phyloP scores from a whole-genome alignment of 1,139 yeast genomes.

The Blastobotrys indianensis region DNA sequence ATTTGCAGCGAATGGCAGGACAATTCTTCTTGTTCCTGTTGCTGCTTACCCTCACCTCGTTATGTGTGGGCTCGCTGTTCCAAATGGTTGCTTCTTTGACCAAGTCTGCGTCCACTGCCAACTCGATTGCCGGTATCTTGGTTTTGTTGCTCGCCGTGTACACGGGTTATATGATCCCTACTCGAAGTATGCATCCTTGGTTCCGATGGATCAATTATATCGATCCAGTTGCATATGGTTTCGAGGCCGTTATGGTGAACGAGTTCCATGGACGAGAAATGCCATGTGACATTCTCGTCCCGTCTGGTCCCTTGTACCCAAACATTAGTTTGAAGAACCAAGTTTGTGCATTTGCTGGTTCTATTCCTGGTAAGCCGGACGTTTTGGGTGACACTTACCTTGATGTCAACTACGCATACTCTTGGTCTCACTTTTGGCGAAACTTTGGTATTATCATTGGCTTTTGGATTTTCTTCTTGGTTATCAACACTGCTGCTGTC shows the following conservation, averaged over 20 bases:
- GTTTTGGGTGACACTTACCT: constrained; percentile 49
- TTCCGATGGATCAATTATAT: constrained; percentile 55
- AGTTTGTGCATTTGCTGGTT: constrained; percentile 46
- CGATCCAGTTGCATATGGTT: constrained; percentile 53
- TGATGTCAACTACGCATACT: constrained; percentile 36
- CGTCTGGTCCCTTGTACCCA: constrained; percentile 48
- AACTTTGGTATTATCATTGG: constrained; percentile 57
- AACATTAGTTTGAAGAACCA: constrained; percentile 37
- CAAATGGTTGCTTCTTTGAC: constrained; percentile 55
- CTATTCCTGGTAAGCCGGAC: constrained; percentile 40
- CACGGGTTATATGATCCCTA: constrained; percentile 56
- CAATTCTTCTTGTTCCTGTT: constrained; percentile 54
- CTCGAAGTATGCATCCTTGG: constrained; percentile 57
- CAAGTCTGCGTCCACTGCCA: constrained; percentile 52
- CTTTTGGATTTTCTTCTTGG: constrained; percentile 47
- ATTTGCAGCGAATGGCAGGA: constrained; percentile 54
- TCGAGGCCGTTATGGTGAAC: constrained; percentile 51
- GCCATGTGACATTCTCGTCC: constrained; percentile 43
- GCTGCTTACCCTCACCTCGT: constrained; percentile 43
- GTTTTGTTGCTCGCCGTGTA: constrained; percentile 50
- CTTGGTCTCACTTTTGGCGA: constrained; percentile 56
- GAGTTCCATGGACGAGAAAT: constrained; percentile 50
- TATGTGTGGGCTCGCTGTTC: constrained; percentile 53
- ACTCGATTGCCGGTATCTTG: constrained; percentile 54
- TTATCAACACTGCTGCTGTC: constrained; percentile 42